phyloP scores from a whole-genome alignment of 768 basidiomycete genomes.

The Agaricus bisporus region DNA sequence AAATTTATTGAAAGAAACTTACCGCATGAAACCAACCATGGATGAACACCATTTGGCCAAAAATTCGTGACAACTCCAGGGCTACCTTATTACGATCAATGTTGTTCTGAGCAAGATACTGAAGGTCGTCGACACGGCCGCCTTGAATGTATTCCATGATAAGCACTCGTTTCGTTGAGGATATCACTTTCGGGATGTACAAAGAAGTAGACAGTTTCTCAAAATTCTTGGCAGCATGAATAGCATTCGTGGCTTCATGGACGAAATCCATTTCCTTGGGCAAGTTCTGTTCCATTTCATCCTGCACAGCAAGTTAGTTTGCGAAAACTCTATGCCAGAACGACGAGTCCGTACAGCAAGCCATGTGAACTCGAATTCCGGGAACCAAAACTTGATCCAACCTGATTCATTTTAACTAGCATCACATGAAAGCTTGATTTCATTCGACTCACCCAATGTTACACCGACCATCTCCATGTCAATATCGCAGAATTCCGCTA shows the following conservation, averaged over 20 bases:
- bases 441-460: slow-evolving; percentile 45
- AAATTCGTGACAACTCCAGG: slow-evolving; percentile 84
- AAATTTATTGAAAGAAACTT: slow-evolving; percentile 20
- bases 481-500: slow-evolving; percentile 86
- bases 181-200: slow-evolving; percentile 82
- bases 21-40: slow-evolving; percentile 89
- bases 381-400: slow-evolving; percentile 90
- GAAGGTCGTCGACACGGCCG: slow-evolving; percentile 81
- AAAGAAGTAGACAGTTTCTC: slow-evolving; percentile 64
- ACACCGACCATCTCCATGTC: slow-evolving; percentile 85
- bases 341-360: slow-evolving; percentile 45
- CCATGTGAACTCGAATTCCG: slow-evolving; percentile 95
- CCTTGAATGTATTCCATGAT: slow-evolving; percentile 96
- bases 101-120: slow-evolving; percentile 69
- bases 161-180: slow-evolving; percentile 77
- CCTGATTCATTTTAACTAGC: slow-evolving; percentile 28
- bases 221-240: slow-evolving; percentile 68
- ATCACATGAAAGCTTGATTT: background rate
- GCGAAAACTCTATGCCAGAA: slow-evolving; percentile 22
- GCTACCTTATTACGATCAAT: slow-evolving; percentile 95
- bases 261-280: slow-evolving; percentile 95
- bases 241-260: slow-evolving; percentile 84
- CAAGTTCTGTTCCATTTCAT: slow-evolving; percentile 90
- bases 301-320: slow-evolving; percentile 39
- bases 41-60: slow-evolving; percentile 92